These are phyloP conservation scores for Decorospora gaudefroyi DNA, from an alignment of 2,329 filamentous ascomycete species.

Conservation along the genomic window DNA sequence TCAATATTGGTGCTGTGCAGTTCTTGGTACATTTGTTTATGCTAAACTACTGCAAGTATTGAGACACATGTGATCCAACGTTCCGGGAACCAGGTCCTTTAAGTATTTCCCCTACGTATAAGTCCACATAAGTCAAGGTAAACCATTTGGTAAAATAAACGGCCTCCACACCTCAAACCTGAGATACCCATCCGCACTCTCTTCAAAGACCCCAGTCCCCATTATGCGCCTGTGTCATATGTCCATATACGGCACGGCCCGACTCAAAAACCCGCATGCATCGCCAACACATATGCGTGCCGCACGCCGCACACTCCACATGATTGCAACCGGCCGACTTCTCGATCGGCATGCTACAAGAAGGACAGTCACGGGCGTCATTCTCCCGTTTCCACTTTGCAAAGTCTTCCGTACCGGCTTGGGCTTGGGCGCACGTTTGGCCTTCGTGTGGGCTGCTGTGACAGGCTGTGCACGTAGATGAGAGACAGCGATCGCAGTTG, in stretches of 20 bases:
- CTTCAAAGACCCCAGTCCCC: no score
- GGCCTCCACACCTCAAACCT: no score
- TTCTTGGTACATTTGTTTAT: no score
- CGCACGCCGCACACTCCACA: background rate
- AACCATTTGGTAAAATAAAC: no score
- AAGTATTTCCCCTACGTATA: no score
- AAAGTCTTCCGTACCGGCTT: slow-evolving; percentile 1
- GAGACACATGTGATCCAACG: no score
- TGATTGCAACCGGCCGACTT: slow-evolving; percentile 3
- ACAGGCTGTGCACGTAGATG: slow-evolving; percentile 1
- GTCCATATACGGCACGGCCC: background rate
- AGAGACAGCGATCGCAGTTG: slow-evolving; percentile 1
- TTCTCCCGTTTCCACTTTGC: background rate
- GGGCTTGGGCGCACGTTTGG: background rate
- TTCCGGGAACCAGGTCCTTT: no score
- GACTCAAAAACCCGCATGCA: slow-evolving; percentile 1
- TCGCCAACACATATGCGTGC: slow-evolving; percentile 1
- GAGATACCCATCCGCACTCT: no score
- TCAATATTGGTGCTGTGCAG: no score
- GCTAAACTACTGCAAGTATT: no score
- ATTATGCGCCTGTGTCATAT: no score
- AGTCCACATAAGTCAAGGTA: no score
- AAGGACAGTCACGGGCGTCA: slow-evolving; percentile 5
- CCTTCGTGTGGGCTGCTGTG: background rate
- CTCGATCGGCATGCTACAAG: slow-evolving; percentile 2